Base-by-base conservation (phyloP, 306 rosid genomes). In the Cucumis melo region DNA sequence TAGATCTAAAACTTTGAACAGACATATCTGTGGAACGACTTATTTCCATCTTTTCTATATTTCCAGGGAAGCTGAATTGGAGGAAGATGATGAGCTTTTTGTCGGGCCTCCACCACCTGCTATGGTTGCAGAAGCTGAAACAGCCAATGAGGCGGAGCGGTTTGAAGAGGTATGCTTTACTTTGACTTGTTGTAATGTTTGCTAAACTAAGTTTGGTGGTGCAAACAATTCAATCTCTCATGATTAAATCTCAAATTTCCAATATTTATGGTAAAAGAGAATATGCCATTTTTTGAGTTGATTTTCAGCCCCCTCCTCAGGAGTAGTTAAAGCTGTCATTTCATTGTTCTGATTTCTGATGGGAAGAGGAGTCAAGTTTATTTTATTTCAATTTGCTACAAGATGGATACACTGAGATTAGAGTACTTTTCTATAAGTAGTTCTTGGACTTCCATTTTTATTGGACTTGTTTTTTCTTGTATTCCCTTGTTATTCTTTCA, bases 21-120 rank as follows among this genome's bases (percentile, higher is more conserved):
- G 34, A 68, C 73, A 8, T 13, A 70, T 0, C 9, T 9, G 57
- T 14, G 32, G 46, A 46, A 70, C 8, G 23, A 23, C 58, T 23
- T 76, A 41, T 5, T 61, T 65, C 65, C 63, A 80, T 70, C 6
- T 77, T 32, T 20, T 68, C 68, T 36, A 81, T 82, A 54, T 80
- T 29, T 77, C 16, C 66, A 91, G 97, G 46, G 94, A 91, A 24
- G 92, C 80, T 50, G 94, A 91, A 78, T 78, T 91, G 90, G 97
- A 82, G 51, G 96, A 80, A 29, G 97, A 93, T 77, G 29, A 24
- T 80, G 96, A 78, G 77, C 34, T 82, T 44, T 91, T 93, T 81
- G 77, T 93, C 55, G 97, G 98, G 78, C 98, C 97, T 81, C 85
- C 97, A 48, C 97, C 94, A 23, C 96, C 96, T 73, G 94, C 97